Evolutionary conservation across 2,329 filamentous ascomycete species (phyloP).

Genomic region (Calycina marina): DNA sequence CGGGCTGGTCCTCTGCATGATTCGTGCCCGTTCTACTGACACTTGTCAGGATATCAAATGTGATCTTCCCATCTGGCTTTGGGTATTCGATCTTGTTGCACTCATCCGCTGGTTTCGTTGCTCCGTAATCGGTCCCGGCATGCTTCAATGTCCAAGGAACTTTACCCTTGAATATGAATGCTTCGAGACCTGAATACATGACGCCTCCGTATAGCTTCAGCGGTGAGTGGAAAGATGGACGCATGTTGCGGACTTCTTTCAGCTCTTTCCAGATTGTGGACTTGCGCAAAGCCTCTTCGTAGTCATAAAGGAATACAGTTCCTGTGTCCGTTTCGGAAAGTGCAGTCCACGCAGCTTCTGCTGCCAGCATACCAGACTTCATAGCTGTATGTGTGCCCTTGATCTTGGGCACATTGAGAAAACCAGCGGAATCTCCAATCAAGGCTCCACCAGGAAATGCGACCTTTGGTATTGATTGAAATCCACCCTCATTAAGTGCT

Average conservation of each 20-base stretch:
- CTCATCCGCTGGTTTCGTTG: constrained; percentile 66
- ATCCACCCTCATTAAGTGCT: constrained; percentile 84
- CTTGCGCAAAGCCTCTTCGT: constrained; percentile 75
- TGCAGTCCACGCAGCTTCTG: constrained; percentile 75
- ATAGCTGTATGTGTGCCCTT: constrained; percentile 98
- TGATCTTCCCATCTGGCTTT: constrained; percentile 90
- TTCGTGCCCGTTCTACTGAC: constrained; percentile 94
- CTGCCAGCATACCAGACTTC: constrained; percentile 92
- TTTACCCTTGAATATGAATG: constrained; percentile 71
- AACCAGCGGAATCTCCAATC: constrained; percentile 91
- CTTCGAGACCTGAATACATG: constrained; percentile 84
- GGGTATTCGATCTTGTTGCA: constrained; percentile 88
- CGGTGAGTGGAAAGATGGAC: constrained; percentile 80
- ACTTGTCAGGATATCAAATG: constrained; percentile 90
- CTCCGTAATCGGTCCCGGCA: constrained; percentile 58
- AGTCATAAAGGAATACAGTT: constrained; percentile 84
- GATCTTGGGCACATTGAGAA: constrained; percentile 95
- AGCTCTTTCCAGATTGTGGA: constrained; percentile 90
- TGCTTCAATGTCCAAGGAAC: constrained; percentile 89
- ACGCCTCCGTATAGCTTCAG: constrained; percentile 83
- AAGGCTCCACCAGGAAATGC: constrained; percentile 91
- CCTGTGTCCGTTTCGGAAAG: constrained; percentile 43
- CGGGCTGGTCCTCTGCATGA: constrained; percentile 96
- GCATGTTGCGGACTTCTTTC: constrained; percentile 92
- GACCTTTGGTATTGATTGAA: constrained; percentile 94